These are phyloP conservation scores for Croton setiger DNA, from an alignment of 441 rosid genomes.

Conservation along the genomic window DNA sequence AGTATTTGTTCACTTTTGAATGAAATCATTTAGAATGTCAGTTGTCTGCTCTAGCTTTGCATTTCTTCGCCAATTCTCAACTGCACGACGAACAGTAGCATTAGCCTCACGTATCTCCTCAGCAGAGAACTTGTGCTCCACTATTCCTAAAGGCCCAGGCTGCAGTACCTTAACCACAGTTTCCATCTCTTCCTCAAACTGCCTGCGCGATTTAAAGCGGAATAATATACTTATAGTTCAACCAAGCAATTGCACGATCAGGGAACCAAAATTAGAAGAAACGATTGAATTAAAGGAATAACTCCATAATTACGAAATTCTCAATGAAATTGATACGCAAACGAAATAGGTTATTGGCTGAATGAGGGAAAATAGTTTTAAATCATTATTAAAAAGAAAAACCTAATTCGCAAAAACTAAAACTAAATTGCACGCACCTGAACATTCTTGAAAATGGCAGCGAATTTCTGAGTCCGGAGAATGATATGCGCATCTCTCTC, in stretches of 20 bases:
- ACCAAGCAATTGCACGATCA: not conserved
- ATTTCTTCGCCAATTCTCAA: constrained; percentile 60
- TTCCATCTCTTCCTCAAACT: constrained; percentile 76
- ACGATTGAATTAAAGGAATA: not conserved
- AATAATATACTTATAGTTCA: too few species aligned
- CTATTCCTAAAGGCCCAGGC: constrained; percentile 83
- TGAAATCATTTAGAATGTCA: constrained; percentile 49
- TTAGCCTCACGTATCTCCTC: constrained; percentile 61
- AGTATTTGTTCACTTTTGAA: constrained; percentile 26
- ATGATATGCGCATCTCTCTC: constrained; percentile 29
- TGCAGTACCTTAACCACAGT: constrained; percentile 79
- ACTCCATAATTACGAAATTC: not conserved
- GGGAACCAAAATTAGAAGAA: not conserved
- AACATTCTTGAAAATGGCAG: constrained; percentile 51
- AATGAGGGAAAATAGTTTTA: not conserved
- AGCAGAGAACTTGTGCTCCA: constrained; percentile 77
- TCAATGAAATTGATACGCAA: not conserved
- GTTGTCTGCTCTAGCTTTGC: constrained; percentile 45
- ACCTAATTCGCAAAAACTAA: not conserved
- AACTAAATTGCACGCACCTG: constrained; percentile 39
- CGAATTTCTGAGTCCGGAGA: constrained; percentile 35
- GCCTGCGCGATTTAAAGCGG: constrained; percentile 34
- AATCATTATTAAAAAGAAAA: constrained; percentile 5
- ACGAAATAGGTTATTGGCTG: not conserved
- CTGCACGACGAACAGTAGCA: constrained; percentile 56